A percentile compares a stretch with the other conserved stretches of the same genome.
phyloP scores from a whole-genome alignment of 495 filamentous ascomycete genomes.

The Immersiella caudata region DNA sequence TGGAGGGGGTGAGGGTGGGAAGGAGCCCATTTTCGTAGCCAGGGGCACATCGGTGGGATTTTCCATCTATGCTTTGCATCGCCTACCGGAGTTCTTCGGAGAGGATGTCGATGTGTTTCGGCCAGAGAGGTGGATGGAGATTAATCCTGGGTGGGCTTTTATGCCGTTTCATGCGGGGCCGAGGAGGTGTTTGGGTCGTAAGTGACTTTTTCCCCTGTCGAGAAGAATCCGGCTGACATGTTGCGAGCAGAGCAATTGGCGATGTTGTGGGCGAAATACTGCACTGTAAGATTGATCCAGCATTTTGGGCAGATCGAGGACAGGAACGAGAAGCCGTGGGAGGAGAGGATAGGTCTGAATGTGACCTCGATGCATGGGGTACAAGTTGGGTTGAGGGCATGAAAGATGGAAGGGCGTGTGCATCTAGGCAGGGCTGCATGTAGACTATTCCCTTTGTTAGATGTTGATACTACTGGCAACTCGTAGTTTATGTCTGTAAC shows the following conservation, averaged over 20 bases:
- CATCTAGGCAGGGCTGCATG: too few relatives aligned
- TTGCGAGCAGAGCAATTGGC: background rate
- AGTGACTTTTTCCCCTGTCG: background rate
- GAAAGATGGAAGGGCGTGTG: too few relatives aligned
- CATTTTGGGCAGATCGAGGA: background rate
- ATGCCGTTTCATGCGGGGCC: background rate
- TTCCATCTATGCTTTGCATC: background rate
- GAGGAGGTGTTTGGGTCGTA: background rate
- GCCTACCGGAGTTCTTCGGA: background rate
- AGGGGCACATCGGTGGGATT: background rate
- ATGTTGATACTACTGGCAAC: too few relatives aligned
- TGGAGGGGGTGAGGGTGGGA: background rate
- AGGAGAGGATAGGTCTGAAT: background rate
- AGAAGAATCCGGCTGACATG: background rate
- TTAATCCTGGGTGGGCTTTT: background rate
- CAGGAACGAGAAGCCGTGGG: background rate
- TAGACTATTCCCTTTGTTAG: too few relatives aligned
- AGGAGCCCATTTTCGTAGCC: background rate
- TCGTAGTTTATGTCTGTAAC: too few relatives aligned
- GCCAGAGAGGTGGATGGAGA: background rate
- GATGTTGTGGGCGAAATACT: background rate
- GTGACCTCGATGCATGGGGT: background rate
- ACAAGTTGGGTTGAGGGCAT: background rate
- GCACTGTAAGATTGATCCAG: background rate
- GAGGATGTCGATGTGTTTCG: background rate